Conservation (phyloP, 352 stramenopile species). For the Globisporangium radiosum region DNA sequence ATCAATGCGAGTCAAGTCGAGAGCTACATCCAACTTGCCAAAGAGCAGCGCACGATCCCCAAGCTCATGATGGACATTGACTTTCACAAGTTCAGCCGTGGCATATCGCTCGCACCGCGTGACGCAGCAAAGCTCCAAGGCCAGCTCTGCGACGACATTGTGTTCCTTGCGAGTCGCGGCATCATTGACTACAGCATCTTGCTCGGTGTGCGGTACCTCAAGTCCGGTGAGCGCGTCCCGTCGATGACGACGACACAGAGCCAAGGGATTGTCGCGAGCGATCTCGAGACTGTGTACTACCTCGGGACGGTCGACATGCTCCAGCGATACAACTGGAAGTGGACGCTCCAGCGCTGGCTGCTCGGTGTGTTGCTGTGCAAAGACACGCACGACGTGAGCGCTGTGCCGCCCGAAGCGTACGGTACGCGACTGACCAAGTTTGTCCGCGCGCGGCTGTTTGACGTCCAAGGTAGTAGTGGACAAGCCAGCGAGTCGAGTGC, state of each 20-base stretch:
- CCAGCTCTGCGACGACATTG: conserved; percentile 73
- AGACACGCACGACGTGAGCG: conserved; percentile 76
- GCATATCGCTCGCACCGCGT: conserved; percentile 43
- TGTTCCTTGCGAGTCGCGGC: conserved; percentile 72
- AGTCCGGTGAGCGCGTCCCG: conserved; percentile 19
- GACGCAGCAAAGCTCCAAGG: conserved; percentile 40
- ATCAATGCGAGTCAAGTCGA: conserved; percentile 57
- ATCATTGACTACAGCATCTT: conserved; percentile 87
- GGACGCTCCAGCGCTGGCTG: conserved; percentile 75
- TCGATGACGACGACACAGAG: conserved; percentile 14
- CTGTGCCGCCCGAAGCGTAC: conserved; percentile 66
- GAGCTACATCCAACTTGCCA: conserved; percentile 55
- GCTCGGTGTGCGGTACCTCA: conserved; percentile 55
- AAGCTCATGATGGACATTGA: conserved; percentile 86
- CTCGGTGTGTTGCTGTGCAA: conserved; percentile 71
- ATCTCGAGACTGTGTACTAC: conserved; percentile 64
- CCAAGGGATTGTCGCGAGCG: conserved; percentile 39
- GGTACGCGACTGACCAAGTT: conserved; percentile 65
- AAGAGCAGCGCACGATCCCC: conserved; percentile 44
- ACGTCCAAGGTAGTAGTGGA: conserved; percentile 24
- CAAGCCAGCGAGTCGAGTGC: conserved; percentile 14
- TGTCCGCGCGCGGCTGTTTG: conserved; percentile 61
- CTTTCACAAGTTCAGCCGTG: conserved; percentile 68
- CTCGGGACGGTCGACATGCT: conserved; percentile 79
- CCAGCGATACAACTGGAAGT: conserved; percentile 83